Evolutionary conservation across 805 yeast species (phyloP), one percentile per base, ranked within the genome.

Genomic region (Isabelozyma rhagii): DNA sequence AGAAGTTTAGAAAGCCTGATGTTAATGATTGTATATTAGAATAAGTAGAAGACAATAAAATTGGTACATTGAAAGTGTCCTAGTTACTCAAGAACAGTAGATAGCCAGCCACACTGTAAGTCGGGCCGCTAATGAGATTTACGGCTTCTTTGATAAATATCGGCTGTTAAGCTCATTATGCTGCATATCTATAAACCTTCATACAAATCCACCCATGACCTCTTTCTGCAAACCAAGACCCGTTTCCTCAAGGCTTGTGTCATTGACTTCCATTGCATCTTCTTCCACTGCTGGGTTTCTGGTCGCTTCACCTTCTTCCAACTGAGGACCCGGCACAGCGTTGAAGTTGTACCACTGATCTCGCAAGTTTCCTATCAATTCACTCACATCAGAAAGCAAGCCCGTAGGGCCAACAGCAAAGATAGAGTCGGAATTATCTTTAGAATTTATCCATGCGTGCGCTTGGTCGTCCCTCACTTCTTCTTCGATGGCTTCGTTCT

Each of bases 331-430:
- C 3, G 11, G 11, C 38, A 10, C 41, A 8, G 29, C 46, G 45
- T 28, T 28, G 15, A 48, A 47, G 40, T 55, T 64, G 49, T 53
- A 59, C 66, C 71, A 64, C 49, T 66, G 74, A 43, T 73, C 71
- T 51, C 68, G 67, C 47, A 81, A 67, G 46, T 68, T 72, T 13
- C 78, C 83, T 39, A 82, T 68, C 68, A 79, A 69, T 49, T 83
- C 89, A 41, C 84, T 79, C 5, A 85, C 79, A 15, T 87, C 83
- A 18, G 84, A 77, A 17, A 86, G 68, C 72, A 85, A 69, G 0
- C 92, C 91, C 0, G 92, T 82, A 0, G 91, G 88, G 0, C 92
- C 92, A 39, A 83, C 85, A 1, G 71, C 68, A 60, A 69, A 64
- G 69, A 74, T 57, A 2, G 77, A 66, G 14, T 68, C 77, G 6